A percentile compares a stretch with the other conserved stretches of the same genome.
Evolutionary conservation across 2,329 filamentous ascomycete genomes (phyloP).

Genomic region (Hirsutella thompsonii): DNA sequence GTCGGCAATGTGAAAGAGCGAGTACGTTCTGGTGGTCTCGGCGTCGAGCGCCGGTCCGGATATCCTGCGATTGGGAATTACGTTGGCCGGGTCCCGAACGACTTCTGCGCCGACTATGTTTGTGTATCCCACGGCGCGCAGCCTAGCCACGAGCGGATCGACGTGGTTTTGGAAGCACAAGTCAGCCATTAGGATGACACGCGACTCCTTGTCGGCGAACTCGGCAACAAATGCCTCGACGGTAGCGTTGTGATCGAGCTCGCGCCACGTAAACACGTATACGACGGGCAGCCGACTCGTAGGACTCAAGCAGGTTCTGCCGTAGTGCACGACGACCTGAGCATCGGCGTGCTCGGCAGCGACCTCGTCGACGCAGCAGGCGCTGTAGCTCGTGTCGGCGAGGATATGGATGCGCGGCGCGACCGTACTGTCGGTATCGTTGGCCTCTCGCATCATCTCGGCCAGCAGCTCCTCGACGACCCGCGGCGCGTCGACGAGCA

Average conservation of each 20-base stretch:
- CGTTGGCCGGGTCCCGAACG: constrained; percentile 63
- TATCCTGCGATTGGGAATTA: constrained; percentile 73
- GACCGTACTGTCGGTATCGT: constrained; percentile 1
- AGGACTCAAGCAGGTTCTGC: constrained; percentile 80
- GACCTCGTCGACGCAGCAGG: constrained; percentile 94
- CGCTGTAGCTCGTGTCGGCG: constrained; percentile 91
- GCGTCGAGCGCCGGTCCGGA: constrained; percentile 21
- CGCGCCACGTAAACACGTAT: constrained; percentile 73
- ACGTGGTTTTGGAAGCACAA: constrained; percentile 76
- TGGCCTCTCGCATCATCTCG: constrained; percentile 9
- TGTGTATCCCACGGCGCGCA: constrained; percentile 54
- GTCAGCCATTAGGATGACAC: constrained; percentile 75
- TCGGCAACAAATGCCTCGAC: constrained; percentile 49
- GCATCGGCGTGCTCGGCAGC: constrained; percentile 88
- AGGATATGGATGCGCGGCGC: constrained; percentile 58
- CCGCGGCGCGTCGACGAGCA: constrained; percentile 74
- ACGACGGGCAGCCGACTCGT: constrained; percentile 79
- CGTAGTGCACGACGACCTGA: constrained; percentile 89
- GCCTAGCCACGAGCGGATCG: constrained; percentile 34
- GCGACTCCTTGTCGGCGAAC: constrained; percentile 50
- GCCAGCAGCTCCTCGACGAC: constrained; percentile 48
- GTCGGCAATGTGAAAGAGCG: constrained; percentile 74
- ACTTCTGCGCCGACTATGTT: constrained; percentile 58
- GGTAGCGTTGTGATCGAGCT: constrained; percentile 49
- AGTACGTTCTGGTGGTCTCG: constrained; percentile 48